These are phyloP conservation scores for Phytophthora ohioensis DNA, from an alignment of 352 stramenopile species.

Conservation along the genomic window DNA sequence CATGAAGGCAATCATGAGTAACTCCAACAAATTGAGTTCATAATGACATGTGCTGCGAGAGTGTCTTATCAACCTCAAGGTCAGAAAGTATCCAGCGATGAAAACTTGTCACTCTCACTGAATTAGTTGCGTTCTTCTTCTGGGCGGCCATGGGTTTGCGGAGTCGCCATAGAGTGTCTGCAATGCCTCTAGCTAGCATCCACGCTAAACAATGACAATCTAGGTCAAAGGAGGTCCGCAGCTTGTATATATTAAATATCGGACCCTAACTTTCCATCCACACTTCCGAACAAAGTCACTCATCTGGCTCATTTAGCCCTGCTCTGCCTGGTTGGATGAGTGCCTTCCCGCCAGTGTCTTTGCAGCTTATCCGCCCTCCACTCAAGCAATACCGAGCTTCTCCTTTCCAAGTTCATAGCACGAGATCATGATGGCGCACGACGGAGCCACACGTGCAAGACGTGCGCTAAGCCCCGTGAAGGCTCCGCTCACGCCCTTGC, in stretches of 20 bases:
- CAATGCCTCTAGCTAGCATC: too few species aligned
- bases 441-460: slow-evolving; percentile 73
- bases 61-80: too few species aligned
- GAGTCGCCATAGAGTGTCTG: too few species aligned
- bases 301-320: slow-evolving; percentile 18
- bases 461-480: slow-evolving; percentile 78
- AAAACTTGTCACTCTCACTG: too few species aligned
- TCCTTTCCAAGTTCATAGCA: slow-evolving; percentile 86
- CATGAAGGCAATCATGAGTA: too few species aligned
- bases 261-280: slow-evolving; percentile 15
- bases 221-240: slow-evolving; percentile 10
- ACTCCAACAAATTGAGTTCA: too few species aligned
- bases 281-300: slow-evolving; percentile 9
- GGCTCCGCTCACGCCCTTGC: slow-evolving; percentile 52
- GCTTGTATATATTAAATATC: slow-evolving; percentile 37
- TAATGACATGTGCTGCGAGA: too few species aligned
- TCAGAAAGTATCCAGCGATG: too few species aligned
- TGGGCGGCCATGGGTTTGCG: too few species aligned
- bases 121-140: too few species aligned
- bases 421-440: slow-evolving; percentile 91
- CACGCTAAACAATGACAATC: too few species aligned
- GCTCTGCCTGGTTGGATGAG: slow-evolving; percentile 13
- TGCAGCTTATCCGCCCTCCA: not conserved
- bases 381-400: slow-evolving; percentile 64
- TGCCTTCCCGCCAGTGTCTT: slow-evolving; percentile 2